Conservation (phyloP, 2,329 filamentous ascomycete species). For the Nemania serpens region DNA sequence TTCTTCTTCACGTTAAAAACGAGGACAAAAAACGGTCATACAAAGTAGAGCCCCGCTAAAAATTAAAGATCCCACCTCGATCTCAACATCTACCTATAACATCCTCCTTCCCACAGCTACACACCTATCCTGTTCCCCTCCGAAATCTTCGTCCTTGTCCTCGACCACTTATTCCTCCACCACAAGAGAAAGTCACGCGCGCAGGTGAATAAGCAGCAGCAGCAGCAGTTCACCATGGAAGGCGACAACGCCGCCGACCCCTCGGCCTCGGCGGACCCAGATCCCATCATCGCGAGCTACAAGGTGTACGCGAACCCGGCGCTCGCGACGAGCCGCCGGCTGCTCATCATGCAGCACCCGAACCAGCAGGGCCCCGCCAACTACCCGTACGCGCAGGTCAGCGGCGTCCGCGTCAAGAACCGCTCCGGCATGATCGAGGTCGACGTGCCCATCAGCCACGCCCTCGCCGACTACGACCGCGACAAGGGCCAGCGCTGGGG, state of each 20-base stretch:
- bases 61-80: no score
- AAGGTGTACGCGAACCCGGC: conserved; percentile 83
- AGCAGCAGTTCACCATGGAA: conserved; percentile 19
- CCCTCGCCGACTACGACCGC: conserved; percentile 74
- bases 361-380: conserved; percentile 65
- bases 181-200: no score
- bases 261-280: conserved; percentile 49
- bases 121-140: no score
- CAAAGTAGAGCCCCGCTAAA: no score
- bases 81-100: no score
- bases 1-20: no score
- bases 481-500: conserved; percentile 84
- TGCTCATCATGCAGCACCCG: conserved; percentile 88
- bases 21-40: no score
- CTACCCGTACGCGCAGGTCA: conserved; percentile 66
- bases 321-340: conserved; percentile 63
- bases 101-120: no score
- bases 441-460: conserved; percentile 81
- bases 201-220: no score
- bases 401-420: conserved; percentile 81
- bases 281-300: conserved; percentile 77
- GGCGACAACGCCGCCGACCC: conserved; percentile 18
- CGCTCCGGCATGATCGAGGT: conserved; percentile 84
- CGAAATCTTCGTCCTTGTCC: no score
- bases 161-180: no score